Evolutionary conservation across 805 yeast genomes (phyloP).

Genomic region (Candida silvatica): DNA sequence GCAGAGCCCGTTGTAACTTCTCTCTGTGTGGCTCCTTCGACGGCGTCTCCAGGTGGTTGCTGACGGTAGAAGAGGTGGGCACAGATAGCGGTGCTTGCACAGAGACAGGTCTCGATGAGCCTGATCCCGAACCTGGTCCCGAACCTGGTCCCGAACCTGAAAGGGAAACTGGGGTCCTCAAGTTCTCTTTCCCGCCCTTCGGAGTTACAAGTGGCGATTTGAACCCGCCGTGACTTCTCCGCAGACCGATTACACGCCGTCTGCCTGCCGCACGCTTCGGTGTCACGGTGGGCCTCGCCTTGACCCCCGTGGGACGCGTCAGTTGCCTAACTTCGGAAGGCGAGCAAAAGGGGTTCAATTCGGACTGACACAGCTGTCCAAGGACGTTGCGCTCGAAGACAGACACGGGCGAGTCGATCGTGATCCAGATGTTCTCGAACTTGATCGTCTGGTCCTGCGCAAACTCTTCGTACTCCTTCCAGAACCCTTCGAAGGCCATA

Average conservation of each 20-base stretch:
- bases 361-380: slow-evolving; percentile 2
- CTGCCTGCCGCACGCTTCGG: too few species aligned
- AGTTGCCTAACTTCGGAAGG: too few species aligned
- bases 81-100: too few species aligned
- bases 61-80: neutral
- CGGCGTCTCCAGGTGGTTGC: neutral
- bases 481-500: slow-evolving; percentile 20
- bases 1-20: too few species aligned
- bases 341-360: too few species aligned
- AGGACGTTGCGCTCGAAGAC: slow-evolving; percentile 31
- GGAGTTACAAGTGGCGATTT: neutral
- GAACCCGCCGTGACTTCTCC: neutral
- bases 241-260: neutral
- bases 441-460: slow-evolving; percentile 24
- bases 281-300: too few species aligned
- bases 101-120: too few species aligned
- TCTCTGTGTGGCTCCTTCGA: neutral
- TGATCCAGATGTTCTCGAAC: slow-evolving; percentile 17
- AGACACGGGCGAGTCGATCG: slow-evolving; percentile 22
- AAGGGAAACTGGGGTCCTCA: too few species aligned
- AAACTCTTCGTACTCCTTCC: slow-evolving; percentile 22
- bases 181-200: neutral
- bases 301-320: too few species aligned
- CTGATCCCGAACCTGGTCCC: too few species aligned
- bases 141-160: too few species aligned